phyloP scores from a whole-genome alignment of 106 monocot genomes.

The Dioscorea dumetorum region DNA sequence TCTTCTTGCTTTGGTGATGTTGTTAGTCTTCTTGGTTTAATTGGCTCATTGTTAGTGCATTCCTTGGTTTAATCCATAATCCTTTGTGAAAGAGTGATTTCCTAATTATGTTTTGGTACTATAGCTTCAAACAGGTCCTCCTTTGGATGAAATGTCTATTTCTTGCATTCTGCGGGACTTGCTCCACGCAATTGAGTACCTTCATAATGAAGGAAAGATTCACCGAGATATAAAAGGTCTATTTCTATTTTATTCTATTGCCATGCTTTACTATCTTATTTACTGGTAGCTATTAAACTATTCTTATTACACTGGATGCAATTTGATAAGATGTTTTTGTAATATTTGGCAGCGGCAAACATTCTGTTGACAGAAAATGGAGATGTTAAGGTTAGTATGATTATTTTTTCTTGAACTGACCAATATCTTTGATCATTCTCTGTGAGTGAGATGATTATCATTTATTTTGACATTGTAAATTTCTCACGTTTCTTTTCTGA shows the following conservation, averaged over 20 bases:
- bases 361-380: constrained; percentile 90
- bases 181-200: constrained; percentile 89
- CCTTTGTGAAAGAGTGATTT: not conserved
- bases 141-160: constrained; percentile 91
- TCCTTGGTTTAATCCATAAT: too few species aligned
- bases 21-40: too few species aligned
- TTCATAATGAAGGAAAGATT: constrained; percentile 96
- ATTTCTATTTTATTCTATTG: constrained; percentile 4
- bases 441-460: not conserved
- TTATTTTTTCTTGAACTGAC: not conserved
- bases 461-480: not conserved
- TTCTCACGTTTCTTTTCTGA: not conserved
- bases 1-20: too few species aligned
- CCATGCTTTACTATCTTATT: not conserved
- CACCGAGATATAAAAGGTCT: constrained; percentile 97
- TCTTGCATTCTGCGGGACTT: constrained; percentile 87
- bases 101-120: not conserved
- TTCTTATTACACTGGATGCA: not conserved
- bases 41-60: too few species aligned
- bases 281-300: too few species aligned
- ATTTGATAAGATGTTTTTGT: not conserved
- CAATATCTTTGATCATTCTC: not conserved
- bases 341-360: constrained; percentile 80
- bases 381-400: constrained; percentile 78
- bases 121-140: constrained; percentile 88